These are phyloP conservation scores for Solanum chilense DNA, from an alignment of 257 asterid genomes.

Conservation along the genomic window DNA sequence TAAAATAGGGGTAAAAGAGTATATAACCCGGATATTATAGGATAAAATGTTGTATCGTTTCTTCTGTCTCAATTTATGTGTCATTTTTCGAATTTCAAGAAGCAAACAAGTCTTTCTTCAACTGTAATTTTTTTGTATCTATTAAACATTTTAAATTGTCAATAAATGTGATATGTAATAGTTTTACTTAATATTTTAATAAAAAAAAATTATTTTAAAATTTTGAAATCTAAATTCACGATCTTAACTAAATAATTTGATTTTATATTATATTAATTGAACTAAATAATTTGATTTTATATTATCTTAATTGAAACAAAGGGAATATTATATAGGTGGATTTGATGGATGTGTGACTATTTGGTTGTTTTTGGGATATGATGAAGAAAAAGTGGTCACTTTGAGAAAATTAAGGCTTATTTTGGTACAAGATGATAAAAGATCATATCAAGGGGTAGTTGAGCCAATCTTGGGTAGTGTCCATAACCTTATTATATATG, in stretches of 20 bases:
- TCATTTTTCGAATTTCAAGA: too few relatives aligned
- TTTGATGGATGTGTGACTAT: background rate
- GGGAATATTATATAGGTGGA: background rate
- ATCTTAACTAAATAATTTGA: too few relatives aligned
- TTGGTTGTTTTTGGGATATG: background rate
- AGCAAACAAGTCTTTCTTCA: background rate
- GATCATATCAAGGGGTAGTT: background rate
- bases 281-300: too few relatives aligned
- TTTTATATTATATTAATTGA: too few relatives aligned
- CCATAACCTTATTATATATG: background rate
- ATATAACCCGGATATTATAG: background rate
- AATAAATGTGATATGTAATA: rapidly evolving
- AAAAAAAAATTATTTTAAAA: too few relatives aligned
- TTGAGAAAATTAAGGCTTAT: background rate
- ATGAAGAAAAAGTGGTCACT: background rate
- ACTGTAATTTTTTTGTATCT: rapidly evolving
- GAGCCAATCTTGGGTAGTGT: background rate
- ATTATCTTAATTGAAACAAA: background rate
- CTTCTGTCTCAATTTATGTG: too few relatives aligned
- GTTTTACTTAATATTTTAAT: too few relatives aligned
- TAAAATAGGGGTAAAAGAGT: background rate
- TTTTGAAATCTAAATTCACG: background rate
- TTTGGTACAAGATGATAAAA: background rate
- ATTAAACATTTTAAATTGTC: background rate
- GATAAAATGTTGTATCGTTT: background rate